These are phyloP conservation scores for Apiotrichum sp. DNA, from an alignment of 1,284 basidiomycete genomes.

Conservation along the genomic window DNA sequence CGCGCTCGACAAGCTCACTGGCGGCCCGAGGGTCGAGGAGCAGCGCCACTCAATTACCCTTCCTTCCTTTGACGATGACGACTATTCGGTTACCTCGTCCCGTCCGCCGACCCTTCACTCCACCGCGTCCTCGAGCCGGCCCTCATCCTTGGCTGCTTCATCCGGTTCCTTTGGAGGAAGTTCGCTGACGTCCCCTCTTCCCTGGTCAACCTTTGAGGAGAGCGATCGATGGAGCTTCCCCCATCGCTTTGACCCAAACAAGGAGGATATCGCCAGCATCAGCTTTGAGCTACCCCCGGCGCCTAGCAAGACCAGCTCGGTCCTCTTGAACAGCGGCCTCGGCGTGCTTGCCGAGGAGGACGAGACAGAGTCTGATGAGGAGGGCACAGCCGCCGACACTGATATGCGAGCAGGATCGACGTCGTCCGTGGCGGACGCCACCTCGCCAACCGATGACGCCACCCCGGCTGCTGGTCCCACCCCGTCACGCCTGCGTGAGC, in stretches of 20 bases:
- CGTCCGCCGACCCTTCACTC: conserved; percentile 27
- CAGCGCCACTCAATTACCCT: conserved; percentile 28
- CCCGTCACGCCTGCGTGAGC: conserved; percentile 29
- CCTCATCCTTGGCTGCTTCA: conserved; percentile 23
- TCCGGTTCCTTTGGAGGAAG: conserved; percentile 16
- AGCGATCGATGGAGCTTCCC: conserved; percentile 14
- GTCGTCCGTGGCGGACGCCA: conserved; percentile 4
- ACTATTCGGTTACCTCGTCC: conserved; percentile 26
- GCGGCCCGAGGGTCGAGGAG: conserved; percentile 13
- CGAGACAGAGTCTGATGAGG: conserved; percentile 36
- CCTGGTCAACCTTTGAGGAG: conserved; percentile 22
- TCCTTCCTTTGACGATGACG: conserved; percentile 41
- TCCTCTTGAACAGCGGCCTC: conserved; percentile 21
- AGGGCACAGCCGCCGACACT: conserved; percentile 4
- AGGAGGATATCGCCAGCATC: conserved; percentile 23
- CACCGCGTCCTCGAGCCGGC: conserved; percentile 25
- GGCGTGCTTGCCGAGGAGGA: conserved; percentile 34
- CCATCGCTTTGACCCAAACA: conserved; percentile 22
- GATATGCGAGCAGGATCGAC: conserved; percentile 5
- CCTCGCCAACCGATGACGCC: conserved; percentile 1
- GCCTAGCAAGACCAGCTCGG: conserved; percentile 12
- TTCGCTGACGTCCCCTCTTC: conserved; percentile 17
- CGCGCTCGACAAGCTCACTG: conserved; percentile 42
- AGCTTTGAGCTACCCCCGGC: conserved; percentile 20
- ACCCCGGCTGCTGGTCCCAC: conserved; percentile 20